Base-by-base conservation (phyloP, 352 stramenopile genomes). In the Phytophthora chlamydospora region DNA sequence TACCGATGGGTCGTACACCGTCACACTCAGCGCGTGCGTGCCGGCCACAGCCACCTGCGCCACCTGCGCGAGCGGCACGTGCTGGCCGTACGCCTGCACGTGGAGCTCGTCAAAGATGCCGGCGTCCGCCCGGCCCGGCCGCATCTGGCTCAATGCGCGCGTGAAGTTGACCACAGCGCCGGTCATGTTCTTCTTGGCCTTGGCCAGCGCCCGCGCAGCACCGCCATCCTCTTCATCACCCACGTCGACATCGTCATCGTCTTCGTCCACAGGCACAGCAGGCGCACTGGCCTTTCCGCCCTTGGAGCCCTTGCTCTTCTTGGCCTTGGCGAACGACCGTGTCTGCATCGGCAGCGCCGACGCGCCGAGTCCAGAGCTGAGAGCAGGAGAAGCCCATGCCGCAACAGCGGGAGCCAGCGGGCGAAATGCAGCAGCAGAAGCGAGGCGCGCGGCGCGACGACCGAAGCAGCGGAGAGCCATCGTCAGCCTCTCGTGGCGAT, bases 1-100 rank as follows among this genome's bases (percentile, higher is more conserved):
- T 75, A 93, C 80, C 70, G 84, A 89, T 34, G 84, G 80, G 56
- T 95, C 86, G 62, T 95, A 95, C 53, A 92, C 71, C n/a, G 71
- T 77, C 21, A 95, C 73, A 58, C 71, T 87, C 6, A 95, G 71
- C 21, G 81, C 76, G 62, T 91, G 78, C 21, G 73, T 65, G 41
- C 82, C 78, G 8, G 69, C 75, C 8, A 95, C 80, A 0, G 86
- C 72, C 42, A 95, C 83, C 57, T 95, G 86, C 29, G 83, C 86
- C 27, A 95, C 57, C 71, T 95, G 83, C 33, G 81, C 78, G 29
- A 95, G 73, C 44, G 82, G 72, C 31, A 90, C 84, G 67, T 90
- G 80, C 64, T 91, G 72, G 29, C 84, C 86, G 59, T 95, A 95
- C 54, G 86, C 86, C 59, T 82, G 83, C 48, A 95, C 80, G 52